These are phyloP conservation scores for Themeda triandra DNA, from an alignment of 176 grass and related monocot genomes.

Conservation along the genomic window DNA sequence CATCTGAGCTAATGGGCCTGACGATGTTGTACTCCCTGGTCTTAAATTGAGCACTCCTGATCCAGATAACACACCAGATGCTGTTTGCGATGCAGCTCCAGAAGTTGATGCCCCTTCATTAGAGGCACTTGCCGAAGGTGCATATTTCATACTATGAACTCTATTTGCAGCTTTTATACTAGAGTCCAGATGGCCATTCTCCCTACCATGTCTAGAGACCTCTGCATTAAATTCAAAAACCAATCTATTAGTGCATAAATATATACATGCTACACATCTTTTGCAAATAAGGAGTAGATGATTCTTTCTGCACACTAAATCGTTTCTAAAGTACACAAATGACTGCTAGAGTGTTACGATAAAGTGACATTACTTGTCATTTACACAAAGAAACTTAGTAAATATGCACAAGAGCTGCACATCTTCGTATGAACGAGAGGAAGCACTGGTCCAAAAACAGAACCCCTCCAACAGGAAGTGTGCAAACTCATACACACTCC, in stretches of 20 bases:
- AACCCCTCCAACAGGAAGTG: neutral
- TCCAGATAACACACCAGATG: conserved; percentile 96
- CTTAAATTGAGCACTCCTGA: conserved; percentile 98
- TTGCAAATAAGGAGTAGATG: neutral
- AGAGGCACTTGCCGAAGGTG: conserved; percentile 37
- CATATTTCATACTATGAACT: conserved; percentile 52
- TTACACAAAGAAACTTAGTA: neutral
- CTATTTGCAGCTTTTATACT: conserved; percentile 61
- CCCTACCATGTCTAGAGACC: conserved; percentile 85
- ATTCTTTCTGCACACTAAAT: neutral
- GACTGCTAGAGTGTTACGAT: neutral
- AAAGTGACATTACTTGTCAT: neutral
- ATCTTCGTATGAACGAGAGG: neutral
- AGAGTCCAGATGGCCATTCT: conserved; percentile 74
- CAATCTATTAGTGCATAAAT: conserved; percentile 12
- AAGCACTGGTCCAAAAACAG: neutral
- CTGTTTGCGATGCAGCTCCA: conserved; percentile 86
- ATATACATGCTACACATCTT: neutral
- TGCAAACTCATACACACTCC: neutral
- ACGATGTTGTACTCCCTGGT: conserved; percentile 95
- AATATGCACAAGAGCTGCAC: neutral
- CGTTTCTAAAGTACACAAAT: neutral
- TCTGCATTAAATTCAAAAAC: conserved; percentile 53
- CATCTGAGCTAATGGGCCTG: conserved; percentile 91
- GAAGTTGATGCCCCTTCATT: conserved; percentile 89